A percentile compares a stretch with the other conserved stretches of the same genome.
Evolutionary conservation across 257 asterid species (phyloP).

Genomic region (Primulina eburnea): DNA sequence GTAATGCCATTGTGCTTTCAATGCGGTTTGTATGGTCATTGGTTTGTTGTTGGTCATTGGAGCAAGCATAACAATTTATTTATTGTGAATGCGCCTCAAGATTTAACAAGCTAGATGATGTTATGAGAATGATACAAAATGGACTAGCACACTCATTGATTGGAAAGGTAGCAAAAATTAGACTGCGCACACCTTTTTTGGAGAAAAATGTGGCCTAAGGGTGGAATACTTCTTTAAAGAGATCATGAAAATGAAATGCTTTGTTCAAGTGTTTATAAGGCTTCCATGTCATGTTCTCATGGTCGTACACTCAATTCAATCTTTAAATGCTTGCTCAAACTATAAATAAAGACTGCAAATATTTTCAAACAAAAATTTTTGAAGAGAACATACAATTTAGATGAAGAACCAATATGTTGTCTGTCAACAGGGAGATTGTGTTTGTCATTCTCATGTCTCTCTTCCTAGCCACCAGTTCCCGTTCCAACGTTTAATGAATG

Average conservation of each 20-base stretch:
- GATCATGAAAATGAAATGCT: background rate
- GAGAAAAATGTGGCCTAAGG: background rate
- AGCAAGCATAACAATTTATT: background rate
- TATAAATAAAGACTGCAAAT: slow-evolving; percentile 7
- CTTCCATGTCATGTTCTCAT: background rate
- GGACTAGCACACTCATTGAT: background rate
- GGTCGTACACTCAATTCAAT: background rate
- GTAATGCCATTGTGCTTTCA: background rate
- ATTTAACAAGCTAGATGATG: background rate
- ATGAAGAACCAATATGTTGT: slow-evolving; percentile 31
- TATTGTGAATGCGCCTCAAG: background rate
- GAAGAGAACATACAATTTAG: slow-evolving; percentile 34
- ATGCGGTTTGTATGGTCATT: background rate
- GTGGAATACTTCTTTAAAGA: background rate
- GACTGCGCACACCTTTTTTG: background rate
- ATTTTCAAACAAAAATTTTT: background rate
- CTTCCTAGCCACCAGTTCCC: slow-evolving; percentile 59
- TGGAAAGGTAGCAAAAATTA: background rate
- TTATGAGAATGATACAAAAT: background rate
- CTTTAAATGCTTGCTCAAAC: background rate
- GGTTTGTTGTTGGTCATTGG: background rate
- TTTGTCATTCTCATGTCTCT: slow-evolving; percentile 31
- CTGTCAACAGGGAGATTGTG: slow-evolving; percentile 26
- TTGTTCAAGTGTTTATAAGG: background rate
- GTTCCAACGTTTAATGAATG: slow-evolving; percentile 51